Percentiles rank a stretch among this genome's conserved stretches.
Conservation (phyloP, 2,329 filamentous ascomycete species). For the Sclerotinia trifoliorum region DNA sequence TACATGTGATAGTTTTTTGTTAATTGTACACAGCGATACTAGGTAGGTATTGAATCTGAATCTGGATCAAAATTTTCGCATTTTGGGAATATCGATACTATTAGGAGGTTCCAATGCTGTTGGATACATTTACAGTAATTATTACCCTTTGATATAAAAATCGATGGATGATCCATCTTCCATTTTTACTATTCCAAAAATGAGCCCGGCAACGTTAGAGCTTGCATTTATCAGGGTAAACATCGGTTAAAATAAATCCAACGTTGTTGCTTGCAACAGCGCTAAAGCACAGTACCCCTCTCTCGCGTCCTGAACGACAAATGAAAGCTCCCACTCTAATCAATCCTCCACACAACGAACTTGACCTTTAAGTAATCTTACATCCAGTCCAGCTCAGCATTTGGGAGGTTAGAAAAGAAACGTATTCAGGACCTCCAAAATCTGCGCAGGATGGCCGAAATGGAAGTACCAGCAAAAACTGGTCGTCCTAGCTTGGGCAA, state of each 20-base stretch:
- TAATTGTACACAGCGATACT: too few species aligned
- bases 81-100: too few species aligned
- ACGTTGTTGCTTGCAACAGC: background rate
- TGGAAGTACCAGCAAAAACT: constrained; percentile 25
- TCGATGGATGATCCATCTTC: too few species aligned
- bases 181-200: too few species aligned
- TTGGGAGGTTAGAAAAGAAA: background rate
- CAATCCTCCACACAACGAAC: constrained; percentile 5
- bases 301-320: background rate
- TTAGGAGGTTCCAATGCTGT: too few species aligned
- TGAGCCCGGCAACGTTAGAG: too few species aligned
- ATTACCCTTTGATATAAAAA: too few species aligned
- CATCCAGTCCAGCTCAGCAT: background rate
- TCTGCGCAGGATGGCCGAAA: constrained; percentile 6
- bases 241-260: background rate
- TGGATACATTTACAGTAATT: too few species aligned
- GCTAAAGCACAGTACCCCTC: background rate
- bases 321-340: background rate
- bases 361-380: background rate
- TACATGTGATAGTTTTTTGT: background rate
- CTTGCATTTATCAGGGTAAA: background rate
- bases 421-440: background rate
- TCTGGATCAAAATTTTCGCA: too few species aligned
- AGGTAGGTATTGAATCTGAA: background rate
- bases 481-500: constrained; percentile 35